Evolutionary conservation across 1,139 yeast genomes (phyloP).

Genomic region (Yamadazyma buinensis): DNA sequence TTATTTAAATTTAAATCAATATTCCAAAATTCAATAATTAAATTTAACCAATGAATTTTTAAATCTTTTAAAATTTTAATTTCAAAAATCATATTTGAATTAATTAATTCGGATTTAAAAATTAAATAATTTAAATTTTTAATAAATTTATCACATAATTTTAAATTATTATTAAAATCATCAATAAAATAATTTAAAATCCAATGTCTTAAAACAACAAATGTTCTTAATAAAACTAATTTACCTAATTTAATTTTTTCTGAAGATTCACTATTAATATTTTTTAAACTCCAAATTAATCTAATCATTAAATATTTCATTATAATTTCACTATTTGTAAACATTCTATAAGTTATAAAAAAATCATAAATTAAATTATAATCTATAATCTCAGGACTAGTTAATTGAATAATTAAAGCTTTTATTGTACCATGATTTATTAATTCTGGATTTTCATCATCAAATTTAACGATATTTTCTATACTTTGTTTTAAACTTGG

Average conservation of each 20-base stretch:
- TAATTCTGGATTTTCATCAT: constrained; percentile 28
- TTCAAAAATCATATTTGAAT: constrained; percentile 26
- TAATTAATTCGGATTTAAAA: constrained; percentile 28
- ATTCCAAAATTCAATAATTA: constrained; percentile 32
- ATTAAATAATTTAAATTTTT: constrained; percentile 46
- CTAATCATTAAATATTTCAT: constrained; percentile 61
- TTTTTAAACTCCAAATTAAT: constrained; percentile 68
- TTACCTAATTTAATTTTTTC: constrained; percentile 53
- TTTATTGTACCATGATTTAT: constrained; percentile 40
- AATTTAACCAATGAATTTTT: constrained; percentile 40
- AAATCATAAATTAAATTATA: constrained; percentile 80
- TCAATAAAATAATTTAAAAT: constrained; percentile 70
- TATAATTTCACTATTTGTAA: constrained; percentile 54
- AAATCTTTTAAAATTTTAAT: constrained; percentile 43
- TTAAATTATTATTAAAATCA: constrained; percentile 52
- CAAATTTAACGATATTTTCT: constrained; percentile 33
- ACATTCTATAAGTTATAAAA: constrained; percentile 77
- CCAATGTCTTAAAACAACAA: constrained; percentile 90
- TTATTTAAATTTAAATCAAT: constrained; percentile 22
- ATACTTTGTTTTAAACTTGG: constrained; percentile 23
- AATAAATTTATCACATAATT: constrained; percentile 47
- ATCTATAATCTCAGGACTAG: constrained; percentile 77
- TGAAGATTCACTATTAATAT: constrained; percentile 28
- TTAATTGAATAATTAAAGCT: constrained; percentile 67
- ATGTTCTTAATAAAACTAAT: constrained; percentile 74